Evolutionary conservation across 108 stramenopile species (phyloP).

Genomic region (Conticribra guillardii): DNA sequence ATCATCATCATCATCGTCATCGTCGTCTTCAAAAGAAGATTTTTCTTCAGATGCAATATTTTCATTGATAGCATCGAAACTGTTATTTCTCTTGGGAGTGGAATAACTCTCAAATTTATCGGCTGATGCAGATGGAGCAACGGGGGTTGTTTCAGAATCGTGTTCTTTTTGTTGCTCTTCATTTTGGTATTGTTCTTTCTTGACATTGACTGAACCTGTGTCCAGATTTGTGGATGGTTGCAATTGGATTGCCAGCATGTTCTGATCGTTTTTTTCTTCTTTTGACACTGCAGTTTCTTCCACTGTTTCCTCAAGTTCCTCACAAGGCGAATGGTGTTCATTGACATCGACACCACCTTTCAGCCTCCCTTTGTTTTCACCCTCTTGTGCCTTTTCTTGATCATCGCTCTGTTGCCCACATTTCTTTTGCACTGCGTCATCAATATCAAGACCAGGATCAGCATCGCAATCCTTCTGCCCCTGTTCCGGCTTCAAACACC

Average conservation of each 20-base stretch:
- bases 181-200: too few relatives aligned
- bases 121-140: not conserved
- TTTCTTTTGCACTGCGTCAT: not conserved
- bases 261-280: too few relatives aligned
- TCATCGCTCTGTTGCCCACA: not conserved
- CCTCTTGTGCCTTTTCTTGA: too few relatives aligned
- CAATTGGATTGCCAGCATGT: too few relatives aligned
- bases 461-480: not conserved
- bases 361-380: too few relatives aligned
- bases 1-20: not conserved
- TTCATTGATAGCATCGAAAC: too few relatives aligned
- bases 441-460: not conserved
- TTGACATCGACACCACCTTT: too few relatives aligned
- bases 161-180: conserved; percentile 1
- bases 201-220: too few relatives aligned
- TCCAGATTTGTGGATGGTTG: too few relatives aligned
- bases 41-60: conserved; percentile 25
- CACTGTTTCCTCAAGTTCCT: too few relatives aligned
- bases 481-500: not conserved
- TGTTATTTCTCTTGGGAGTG: not conserved
- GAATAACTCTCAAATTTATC: not conserved
- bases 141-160: not conserved
- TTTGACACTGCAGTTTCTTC: too few relatives aligned
- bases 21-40: conserved; percentile 9
- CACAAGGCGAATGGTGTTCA: too few relatives aligned